These are phyloP conservation scores for Aciculosporium take DNA, from an alignment of 2,329 filamentous ascomycete genomes.

Conservation along the genomic window DNA sequence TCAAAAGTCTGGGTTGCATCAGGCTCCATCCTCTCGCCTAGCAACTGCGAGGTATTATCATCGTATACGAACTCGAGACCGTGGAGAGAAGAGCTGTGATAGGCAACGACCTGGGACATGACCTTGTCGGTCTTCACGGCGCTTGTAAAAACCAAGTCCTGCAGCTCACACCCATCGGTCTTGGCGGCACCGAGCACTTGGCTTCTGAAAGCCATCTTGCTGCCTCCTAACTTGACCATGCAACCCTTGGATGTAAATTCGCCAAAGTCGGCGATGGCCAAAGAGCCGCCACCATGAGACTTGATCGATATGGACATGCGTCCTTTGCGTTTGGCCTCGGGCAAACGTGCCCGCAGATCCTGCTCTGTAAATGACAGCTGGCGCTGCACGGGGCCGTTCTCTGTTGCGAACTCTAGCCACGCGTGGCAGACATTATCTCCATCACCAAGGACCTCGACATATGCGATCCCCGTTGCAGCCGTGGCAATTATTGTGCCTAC, in stretches of 20 bases:
- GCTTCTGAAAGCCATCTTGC: slow-evolving; percentile 60
- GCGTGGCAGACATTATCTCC: slow-evolving; percentile 67
- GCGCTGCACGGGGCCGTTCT: slow-evolving; percentile 47
- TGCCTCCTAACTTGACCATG: slow-evolving; percentile 56
- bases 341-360: slow-evolving; percentile 56
- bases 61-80: slow-evolving; percentile 91
- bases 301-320: slow-evolving; percentile 60
- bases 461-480: slow-evolving; percentile 69
- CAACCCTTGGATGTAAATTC: slow-evolving; percentile 57
- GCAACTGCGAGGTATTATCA: slow-evolving; percentile 68
- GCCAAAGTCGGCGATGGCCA: slow-evolving; percentile 65
- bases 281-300: slow-evolving; percentile 58
- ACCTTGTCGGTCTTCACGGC: slow-evolving; percentile 55
- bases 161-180: slow-evolving; percentile 53
- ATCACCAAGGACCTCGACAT: slow-evolving; percentile 67
- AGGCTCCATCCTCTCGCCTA: slow-evolving; percentile 67
- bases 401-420: slow-evolving; percentile 67
- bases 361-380: slow-evolving; percentile 63
- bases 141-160: slow-evolving; percentile 64
- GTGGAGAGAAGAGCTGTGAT: slow-evolving; percentile 63
- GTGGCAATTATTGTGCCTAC: slow-evolving; percentile 62
- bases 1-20: slow-evolving; percentile 59
- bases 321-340: slow-evolving; percentile 56
- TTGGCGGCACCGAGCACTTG: slow-evolving; percentile 58
- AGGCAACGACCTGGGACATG: slow-evolving; percentile 60